Evolutionary conservation across 148 eudicot species (phyloP), one percentile per base, ranked within the genome.

Genomic region (Drosera capensis): DNA sequence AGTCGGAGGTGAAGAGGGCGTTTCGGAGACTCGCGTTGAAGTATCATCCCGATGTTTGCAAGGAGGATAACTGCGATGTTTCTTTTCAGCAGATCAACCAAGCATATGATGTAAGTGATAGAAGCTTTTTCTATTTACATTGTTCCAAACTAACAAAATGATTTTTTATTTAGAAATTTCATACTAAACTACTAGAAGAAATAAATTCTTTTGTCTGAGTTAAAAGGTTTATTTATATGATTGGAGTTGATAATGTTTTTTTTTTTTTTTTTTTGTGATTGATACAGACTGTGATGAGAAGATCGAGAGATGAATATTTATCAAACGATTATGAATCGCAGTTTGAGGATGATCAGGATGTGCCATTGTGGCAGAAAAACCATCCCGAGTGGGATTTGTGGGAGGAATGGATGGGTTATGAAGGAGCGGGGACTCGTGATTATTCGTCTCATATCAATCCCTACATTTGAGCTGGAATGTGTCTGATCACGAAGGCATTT

Each of bases 41-140:
- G 97, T 84, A 78, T 75, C 95, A 90, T 53, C 97, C 97, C 14
- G 97, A 88, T 52, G 94, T 84, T 0, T 88, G 94, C 63, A 80
- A 66, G 64, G 92, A 62, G 55, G 73, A 59, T 52, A 59, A 88
- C 34, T 71, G 81, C 38, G 74, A 61, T 14, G 66, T 71, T 31
- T 71, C 80, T 20, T 90, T 90, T 57, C 75, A 75, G 44, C 75
- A 63, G 51, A 84, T 90, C 36, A 67, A 84, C 23, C 82, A 90
- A 71, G 95, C 97, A 14, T 90, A 83, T 30, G 84, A 84, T 73
- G 95, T 82, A 70, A 3, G 82, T 28, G 35, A 29, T 34, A 2
- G 38, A 34, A 11, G 38, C 6, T 13, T 34, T 2, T 34, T 13
- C 35, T 29, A 29, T 29, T 29, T 29, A n/a, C n/a, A n/a, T n/a